These are phyloP conservation scores for Amanita inopinata DNA, from an alignment of 768 basidiomycete genomes.

Conservation along the genomic window DNA sequence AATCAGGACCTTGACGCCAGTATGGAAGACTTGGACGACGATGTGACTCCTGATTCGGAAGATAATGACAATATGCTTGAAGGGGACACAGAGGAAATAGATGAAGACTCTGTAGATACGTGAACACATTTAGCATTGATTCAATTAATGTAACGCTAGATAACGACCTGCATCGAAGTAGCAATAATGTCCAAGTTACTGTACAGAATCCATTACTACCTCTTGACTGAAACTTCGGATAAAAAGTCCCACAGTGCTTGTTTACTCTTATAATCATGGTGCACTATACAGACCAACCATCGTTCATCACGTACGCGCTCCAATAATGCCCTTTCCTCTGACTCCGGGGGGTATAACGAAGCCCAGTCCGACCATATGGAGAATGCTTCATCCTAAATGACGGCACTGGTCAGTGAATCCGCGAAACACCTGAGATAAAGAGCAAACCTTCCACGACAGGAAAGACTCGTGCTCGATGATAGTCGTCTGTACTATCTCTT, in stretches of 20 bases:
- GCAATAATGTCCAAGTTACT: too few relatives aligned
- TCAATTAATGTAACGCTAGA: too few relatives aligned
- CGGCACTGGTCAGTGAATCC: neutral
- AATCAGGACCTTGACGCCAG: constrained; percentile 50
- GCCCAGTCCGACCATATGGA: constrained; percentile 96
- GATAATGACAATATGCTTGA: constrained; percentile 33
- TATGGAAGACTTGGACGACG: constrained; percentile 48
- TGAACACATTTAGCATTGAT: too few relatives aligned
- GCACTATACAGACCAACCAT: constrained; percentile 89
- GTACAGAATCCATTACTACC: neutral
- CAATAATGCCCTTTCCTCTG: constrained; percentile 63
- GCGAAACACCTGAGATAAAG: neutral
- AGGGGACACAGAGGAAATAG: constrained; percentile 42
- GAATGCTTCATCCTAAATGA: constrained; percentile 83
- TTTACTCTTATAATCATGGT: constrained; percentile 83
- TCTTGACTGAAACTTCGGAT: constrained; percentile 27
- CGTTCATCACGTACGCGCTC: constrained; percentile 59
- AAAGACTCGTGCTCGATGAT: constrained; percentile 95
- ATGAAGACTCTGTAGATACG: constrained; percentile 36
- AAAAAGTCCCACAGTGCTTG: constrained; percentile 83
- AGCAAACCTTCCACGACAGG: constrained; percentile 83
- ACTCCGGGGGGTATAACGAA: constrained; percentile 68
- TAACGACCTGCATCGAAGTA: too few relatives aligned
- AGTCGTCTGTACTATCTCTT: constrained; percentile 92
- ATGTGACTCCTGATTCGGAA: constrained; percentile 34